These are phyloP conservation scores for Fusarium verrucosum DNA, from an alignment of 2,329 filamentous ascomycete genomes.

Conservation along the genomic window DNA sequence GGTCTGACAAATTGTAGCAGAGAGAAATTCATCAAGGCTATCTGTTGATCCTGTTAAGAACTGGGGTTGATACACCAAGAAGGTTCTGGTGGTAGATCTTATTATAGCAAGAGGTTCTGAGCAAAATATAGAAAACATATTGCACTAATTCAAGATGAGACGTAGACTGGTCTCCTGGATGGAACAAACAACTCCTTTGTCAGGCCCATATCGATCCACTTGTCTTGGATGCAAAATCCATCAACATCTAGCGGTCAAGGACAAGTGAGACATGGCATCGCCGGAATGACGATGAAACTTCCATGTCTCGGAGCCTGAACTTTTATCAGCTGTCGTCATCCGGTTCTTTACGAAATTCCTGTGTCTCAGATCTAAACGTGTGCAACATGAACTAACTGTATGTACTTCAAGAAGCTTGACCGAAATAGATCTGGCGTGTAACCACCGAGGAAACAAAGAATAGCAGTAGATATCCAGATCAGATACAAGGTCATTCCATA, in stretches of 20 bases:
- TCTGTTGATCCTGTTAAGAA: not conserved
- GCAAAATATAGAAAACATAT: not conserved
- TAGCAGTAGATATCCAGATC: not conserved
- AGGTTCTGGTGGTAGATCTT: not conserved
- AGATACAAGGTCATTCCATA: not conserved
- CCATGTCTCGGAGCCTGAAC: slow-evolving; percentile 19
- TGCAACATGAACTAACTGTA: not conserved
- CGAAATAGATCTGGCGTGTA: not conserved
- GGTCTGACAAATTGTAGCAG: not conserved
- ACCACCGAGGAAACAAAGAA: not conserved
- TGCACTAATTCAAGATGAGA: not conserved
- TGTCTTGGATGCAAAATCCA: not conserved
- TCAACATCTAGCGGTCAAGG: slow-evolving; percentile 8
- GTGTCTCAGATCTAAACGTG: slow-evolving; percentile 13
- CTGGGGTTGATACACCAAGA: not conserved
- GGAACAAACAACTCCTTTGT: too few relatives aligned
- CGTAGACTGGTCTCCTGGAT: not conserved
- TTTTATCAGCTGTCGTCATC: not conserved
- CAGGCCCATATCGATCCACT: not conserved
- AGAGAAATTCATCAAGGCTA: not conserved
- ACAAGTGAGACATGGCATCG: not conserved
- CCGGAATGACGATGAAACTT: slow-evolving; percentile 28
- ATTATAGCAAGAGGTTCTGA: not conserved
- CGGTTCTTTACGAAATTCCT: not conserved
- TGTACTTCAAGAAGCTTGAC: not conserved